Percentiles rank a stretch among this genome's conserved stretches.
phyloP scores from a whole-genome alignment of 1,284 basidiomycete species.

The Xanthoconium separans region DNA sequence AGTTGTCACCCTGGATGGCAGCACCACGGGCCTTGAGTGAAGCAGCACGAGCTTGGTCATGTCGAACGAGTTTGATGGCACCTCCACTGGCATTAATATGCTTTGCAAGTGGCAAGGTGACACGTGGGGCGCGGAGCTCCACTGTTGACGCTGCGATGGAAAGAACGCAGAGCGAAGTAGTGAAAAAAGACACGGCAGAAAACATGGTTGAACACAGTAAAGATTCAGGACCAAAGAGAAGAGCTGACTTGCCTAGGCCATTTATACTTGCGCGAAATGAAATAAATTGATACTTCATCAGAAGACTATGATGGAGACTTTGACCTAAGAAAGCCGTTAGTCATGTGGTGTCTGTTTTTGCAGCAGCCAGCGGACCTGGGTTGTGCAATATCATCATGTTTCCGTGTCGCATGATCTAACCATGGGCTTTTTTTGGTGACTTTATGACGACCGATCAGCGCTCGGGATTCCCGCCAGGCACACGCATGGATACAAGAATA shows the following conservation, averaged over 20 bases:
- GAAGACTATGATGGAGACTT: too few relatives aligned
- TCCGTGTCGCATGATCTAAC: too few relatives aligned
- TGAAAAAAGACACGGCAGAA: conserved; percentile 35
- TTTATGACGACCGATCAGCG: too few relatives aligned
- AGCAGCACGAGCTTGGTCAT: conserved; percentile 53
- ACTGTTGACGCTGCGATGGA: conserved; percentile 47
- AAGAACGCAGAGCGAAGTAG: conserved; percentile 43
- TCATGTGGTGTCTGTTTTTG: too few relatives aligned
- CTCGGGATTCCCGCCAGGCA: too few relatives aligned
- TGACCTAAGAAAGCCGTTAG: too few relatives aligned
- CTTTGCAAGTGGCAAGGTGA: conserved; percentile 50
- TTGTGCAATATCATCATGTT: too few relatives aligned
- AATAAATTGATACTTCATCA: too few relatives aligned
- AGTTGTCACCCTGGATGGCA: conserved; percentile 33
- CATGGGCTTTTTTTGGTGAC: too few relatives aligned
- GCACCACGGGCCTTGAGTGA: conserved; percentile 40
- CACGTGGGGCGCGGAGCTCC: conserved; percentile 36
- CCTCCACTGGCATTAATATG: conserved; percentile 50
- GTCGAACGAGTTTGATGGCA: conserved; percentile 45
- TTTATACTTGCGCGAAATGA: conserved; percentile 21
- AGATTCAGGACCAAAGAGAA: conserved; percentile 2
- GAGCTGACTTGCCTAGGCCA: background rate
- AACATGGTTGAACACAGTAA: conserved; percentile 26
- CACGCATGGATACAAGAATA: too few relatives aligned
- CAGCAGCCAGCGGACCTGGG: too few relatives aligned